Percentiles rank a stretch among this genome's conserved stretches.
phyloP scores from a whole-genome alignment of 768 basidiomycete species.

The Podaxis rugospora region DNA sequence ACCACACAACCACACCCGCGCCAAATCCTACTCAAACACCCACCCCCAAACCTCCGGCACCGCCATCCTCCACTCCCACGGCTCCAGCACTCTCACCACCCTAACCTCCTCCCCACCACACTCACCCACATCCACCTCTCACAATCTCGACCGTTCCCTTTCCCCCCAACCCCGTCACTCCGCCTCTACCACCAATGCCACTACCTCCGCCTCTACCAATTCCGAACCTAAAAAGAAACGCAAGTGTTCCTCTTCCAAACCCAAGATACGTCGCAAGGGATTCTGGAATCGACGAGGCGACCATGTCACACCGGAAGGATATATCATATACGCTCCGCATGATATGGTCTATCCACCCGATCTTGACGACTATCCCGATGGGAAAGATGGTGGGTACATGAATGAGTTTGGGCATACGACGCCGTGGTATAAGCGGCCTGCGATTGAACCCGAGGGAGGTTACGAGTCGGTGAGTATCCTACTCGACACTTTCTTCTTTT shows the following conservation, averaged over 20 bases:
- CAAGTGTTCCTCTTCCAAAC: slow-evolving; percentile 14
- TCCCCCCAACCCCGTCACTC: neutral
- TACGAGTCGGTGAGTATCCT: slow-evolving; percentile 40
- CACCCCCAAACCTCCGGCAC: slow-evolving; percentile 22
- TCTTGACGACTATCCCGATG: slow-evolving; percentile 50
- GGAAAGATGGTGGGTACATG: slow-evolving; percentile 32
- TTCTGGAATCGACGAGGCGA: slow-evolving; percentile 79
- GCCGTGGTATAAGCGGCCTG: slow-evolving; percentile 41
- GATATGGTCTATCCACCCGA: slow-evolving; percentile 55
- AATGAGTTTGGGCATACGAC: slow-evolving; percentile 46
- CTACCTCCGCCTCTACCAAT: neutral
- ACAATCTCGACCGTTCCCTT: neutral
- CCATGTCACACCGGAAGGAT: slow-evolving; percentile 51
- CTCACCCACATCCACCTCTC: neutral
- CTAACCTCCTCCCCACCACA: neutral
- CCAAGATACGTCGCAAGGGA: slow-evolving; percentile 38
- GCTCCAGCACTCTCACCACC: neutral
- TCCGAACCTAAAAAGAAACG: slow-evolving; percentile 8
- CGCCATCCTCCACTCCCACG: neutral
- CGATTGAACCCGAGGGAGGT: slow-evolving; percentile 51
- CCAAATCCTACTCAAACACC: slow-evolving; percentile 19
- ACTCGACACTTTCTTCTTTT: neutral
- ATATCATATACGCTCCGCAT: slow-evolving; percentile 63
- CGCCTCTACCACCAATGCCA: neutral
- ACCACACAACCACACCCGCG: slow-evolving; percentile 14